phyloP scores from a whole-genome alignment of 2,329 filamentous ascomycete species.

The Apiospora malaysiana region DNA sequence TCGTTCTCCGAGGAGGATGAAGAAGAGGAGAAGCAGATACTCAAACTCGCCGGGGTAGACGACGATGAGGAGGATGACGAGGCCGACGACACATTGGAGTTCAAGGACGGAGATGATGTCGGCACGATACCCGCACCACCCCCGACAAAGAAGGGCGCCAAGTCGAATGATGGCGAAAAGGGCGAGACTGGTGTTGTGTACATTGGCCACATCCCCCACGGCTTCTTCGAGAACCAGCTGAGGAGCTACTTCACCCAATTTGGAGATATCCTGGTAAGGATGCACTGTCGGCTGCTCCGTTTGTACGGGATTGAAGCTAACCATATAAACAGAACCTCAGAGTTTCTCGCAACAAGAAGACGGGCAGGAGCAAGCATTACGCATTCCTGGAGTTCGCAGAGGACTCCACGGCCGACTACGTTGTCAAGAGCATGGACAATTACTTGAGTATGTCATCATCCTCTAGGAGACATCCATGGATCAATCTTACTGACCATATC shows the following conservation, averaged over 20 bases:
- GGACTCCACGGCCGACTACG: slow-evolving; percentile 81
- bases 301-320: background rate
- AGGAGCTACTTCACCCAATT: slow-evolving; percentile 93
- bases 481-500: slow-evolving; percentile 23
- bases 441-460: slow-evolving; percentile 28
- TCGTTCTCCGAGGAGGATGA: slow-evolving; percentile 43
- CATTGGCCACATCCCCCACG: slow-evolving; percentile 82
- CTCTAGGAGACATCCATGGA: background rate
- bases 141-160: slow-evolving; percentile 46
- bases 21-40: slow-evolving; percentile 48
- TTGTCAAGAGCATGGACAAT: slow-evolving; percentile 95
- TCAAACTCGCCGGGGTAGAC: slow-evolving; percentile 52
- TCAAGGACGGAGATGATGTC: slow-evolving; percentile 56
- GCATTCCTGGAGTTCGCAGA: slow-evolving; percentile 92
- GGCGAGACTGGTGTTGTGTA: slow-evolving; percentile 81
- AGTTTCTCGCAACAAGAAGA: slow-evolving; percentile 89
- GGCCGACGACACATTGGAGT: slow-evolving; percentile 43
- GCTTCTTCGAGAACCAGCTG: slow-evolving; percentile 98
- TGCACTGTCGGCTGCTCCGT: slow-evolving; percentile 55
- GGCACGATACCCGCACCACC: slow-evolving; percentile 57
- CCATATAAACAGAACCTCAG: slow-evolving; percentile 4
- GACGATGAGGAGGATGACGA: slow-evolving; percentile 49
- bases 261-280: slow-evolving; percentile 68
- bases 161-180: slow-evolving; percentile 47
- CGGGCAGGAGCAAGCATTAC: slow-evolving; percentile 89